Evolutionary conservation across 495 filamentous ascomycete species (phyloP).

Genomic region (Penicillium paradoxum): DNA sequence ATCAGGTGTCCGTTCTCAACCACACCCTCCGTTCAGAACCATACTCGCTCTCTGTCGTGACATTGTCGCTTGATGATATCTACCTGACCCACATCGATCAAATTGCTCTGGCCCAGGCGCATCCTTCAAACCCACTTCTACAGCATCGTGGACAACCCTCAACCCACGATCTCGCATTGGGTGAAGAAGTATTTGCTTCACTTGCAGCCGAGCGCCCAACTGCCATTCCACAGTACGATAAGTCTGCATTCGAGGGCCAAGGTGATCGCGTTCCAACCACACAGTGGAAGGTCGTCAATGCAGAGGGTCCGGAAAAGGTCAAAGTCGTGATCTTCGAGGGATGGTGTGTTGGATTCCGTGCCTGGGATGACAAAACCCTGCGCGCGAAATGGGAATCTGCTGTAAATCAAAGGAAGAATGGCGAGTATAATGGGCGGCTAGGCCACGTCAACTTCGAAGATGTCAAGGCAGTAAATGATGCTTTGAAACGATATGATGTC

Average conservation of each 20-base stretch:
- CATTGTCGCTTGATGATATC: constrained; percentile 87
- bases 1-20: constrained; percentile 59
- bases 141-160: constrained; percentile 80
- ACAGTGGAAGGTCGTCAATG: constrained; percentile 61
- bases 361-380: constrained; percentile 52
- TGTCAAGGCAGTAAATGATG: constrained; percentile 67
- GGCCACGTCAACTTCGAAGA: constrained; percentile 61
- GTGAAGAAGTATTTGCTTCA: constrained; percentile 54
- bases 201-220: constrained; percentile 49
- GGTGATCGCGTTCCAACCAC: constrained; percentile 66
- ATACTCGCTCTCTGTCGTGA: constrained; percentile 64
- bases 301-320: constrained; percentile 43
- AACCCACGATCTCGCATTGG: constrained; percentile 77
- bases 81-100: constrained; percentile 75
- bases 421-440: constrained; percentile 41
- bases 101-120: constrained; percentile 52
- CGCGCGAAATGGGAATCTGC: constrained; percentile 53
- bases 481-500: constrained; percentile 62
- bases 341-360: constrained; percentile 84
- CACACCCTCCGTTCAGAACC: constrained; percentile 60
- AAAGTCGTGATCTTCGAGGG: constrained; percentile 78
- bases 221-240: constrained; percentile 78
- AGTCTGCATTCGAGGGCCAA: constrained; percentile 67
- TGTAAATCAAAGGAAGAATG: constrained; percentile 39
- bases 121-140: constrained; percentile 69